These are phyloP conservation scores for Cladophialophora bantiana DNA, from an alignment of 2,329 filamentous ascomycete genomes.

Conservation along the genomic window DNA sequence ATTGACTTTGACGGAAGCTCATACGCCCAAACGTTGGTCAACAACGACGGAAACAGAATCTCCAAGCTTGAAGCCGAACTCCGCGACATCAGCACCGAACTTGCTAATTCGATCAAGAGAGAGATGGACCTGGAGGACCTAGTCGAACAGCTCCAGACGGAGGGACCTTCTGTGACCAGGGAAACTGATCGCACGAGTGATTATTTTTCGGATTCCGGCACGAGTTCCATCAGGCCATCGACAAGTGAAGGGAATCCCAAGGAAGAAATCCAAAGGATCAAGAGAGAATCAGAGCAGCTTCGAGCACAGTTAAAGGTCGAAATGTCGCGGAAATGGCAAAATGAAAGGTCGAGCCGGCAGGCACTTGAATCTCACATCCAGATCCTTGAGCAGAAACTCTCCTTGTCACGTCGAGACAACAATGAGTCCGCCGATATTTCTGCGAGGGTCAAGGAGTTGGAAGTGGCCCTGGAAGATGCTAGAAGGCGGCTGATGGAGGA, in stretches of 20 bases:
- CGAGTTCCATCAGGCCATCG: conserved; percentile 80
- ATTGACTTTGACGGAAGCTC: conserved; percentile 54
- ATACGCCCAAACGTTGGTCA: conserved; percentile 46
- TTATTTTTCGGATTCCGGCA: conserved; percentile 96
- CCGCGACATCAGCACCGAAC: conserved; percentile 88
- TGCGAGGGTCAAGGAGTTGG: conserved; percentile 77
- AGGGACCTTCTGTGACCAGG: conserved; percentile 70
- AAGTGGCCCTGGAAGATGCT: conserved; percentile 80
- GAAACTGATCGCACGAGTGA: conserved; percentile 75
- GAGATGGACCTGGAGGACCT: conserved; percentile 98
- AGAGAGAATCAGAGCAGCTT: conserved; percentile 86
- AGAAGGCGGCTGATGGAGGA: conserved; percentile 84
- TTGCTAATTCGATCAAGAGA: conserved; percentile 88
- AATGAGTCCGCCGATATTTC: conserved; percentile 51
- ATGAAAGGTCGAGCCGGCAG: conserved; percentile 78
- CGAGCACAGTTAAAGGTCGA: conserved; percentile 86
- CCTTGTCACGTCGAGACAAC: conserved; percentile 58
- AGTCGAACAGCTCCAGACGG: conserved; percentile 84
- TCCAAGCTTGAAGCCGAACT: conserved; percentile 94
- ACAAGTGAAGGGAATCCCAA: conserved; percentile 62
- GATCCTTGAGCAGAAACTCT: conserved; percentile 76
- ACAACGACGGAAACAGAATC: conserved; percentile 64
- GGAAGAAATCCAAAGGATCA: conserved; percentile 81
- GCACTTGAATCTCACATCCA: conserved; percentile 84
- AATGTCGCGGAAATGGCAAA: conserved; percentile 83